Evolutionary conservation across 202 grass and related monocot species (phyloP), one percentile per base, ranked within the genome.

Genomic region (Bolboschoenoplectus hybrid): DNA sequence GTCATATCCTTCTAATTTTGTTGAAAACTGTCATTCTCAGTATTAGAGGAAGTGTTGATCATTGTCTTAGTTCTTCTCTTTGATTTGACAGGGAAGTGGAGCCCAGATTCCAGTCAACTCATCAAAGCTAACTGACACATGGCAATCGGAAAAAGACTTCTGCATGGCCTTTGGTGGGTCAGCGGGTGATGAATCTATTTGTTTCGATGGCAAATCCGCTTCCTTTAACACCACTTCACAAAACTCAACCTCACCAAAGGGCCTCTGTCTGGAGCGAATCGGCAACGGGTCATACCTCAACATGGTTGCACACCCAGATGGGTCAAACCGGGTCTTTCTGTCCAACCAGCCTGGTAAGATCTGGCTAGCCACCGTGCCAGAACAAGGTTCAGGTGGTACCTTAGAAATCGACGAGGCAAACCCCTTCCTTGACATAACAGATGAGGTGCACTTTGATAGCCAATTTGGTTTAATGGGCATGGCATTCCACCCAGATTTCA

Each of bases 391-490:
- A 49, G 87, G 91, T 35, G 57, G 67, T 57, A 85, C 84, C 65
- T 57, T 98, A 34, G 77, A 89, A 46, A 61, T 92, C 41, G 90
- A 95, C 12, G 90, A 89, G 44, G 81, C 82, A 9, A 89, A 87
- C 56, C 93, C 95, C 20, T 98, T 98, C 88, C 86, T 98, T 74
- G 95, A 98, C 84, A 83, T 98, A 87, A 92, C 90, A 16, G 90
- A 95, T 85, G 90, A 92, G 84, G 91, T 97, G 43, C 74, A 91
- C 72, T 77, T 74, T 0, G 91, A 91, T 86, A 89, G 86, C 12
- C 16, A 82, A 77, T 85, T 95, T 84, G 93, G 91, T 45, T 84
- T 97, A 49, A 89, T 93, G 91, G 89, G 95, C 12, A 85, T 98
- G 41, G 90, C 93, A 36, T 98, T 95, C 72, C 95, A 98, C 85